These are phyloP conservation scores for Pestalotiopsis sp. DNA, from an alignment of 2,329 filamentous ascomycete genomes.

Conservation along the genomic window DNA sequence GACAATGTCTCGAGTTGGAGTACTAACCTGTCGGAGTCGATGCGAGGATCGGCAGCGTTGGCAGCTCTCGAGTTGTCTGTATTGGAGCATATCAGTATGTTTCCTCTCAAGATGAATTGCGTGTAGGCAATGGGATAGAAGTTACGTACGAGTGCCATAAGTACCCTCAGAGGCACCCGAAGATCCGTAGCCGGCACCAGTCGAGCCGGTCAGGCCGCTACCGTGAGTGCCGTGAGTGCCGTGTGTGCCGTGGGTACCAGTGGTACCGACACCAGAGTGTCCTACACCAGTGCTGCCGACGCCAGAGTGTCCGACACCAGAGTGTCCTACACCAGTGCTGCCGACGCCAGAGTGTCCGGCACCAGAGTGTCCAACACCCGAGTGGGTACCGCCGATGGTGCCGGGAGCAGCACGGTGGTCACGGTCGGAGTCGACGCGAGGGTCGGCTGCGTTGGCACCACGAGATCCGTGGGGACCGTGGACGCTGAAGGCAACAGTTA, in stretches of 20 bases:
- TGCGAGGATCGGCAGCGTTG: constrained; percentile 29
- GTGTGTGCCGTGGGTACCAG: constrained; percentile 33
- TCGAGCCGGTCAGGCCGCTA: constrained; percentile 39
- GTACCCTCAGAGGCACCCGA: constrained; percentile 15
- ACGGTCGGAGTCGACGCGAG: constrained; percentile 36
- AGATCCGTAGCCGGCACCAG: constrained; percentile 12
- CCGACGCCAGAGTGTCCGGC: constrained; percentile 17
- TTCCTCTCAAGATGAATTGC: no score
- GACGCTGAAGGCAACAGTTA: neutral
- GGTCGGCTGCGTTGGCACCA: constrained; percentile 22
- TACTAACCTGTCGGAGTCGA: constrained; percentile 32
- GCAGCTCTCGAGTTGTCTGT: constrained; percentile 10
- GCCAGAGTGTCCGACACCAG: constrained; percentile 12
- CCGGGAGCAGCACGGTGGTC: constrained; percentile 33
- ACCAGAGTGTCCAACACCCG: constrained; percentile 17
- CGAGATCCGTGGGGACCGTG: constrained; percentile 24
- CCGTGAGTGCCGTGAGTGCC: constrained; percentile 58
- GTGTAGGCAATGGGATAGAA: no score
- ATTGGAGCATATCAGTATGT: no score
- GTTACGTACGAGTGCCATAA: constrained; percentile 27
- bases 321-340: no score
- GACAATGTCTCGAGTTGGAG: no score
- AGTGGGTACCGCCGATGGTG: constrained; percentile 10
- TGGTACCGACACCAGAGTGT: constrained; percentile 18
- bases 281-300: constrained; percentile 29